Base-by-base conservation (phyloP, 208 protist species). In the Porcisia hertigi region DNA sequence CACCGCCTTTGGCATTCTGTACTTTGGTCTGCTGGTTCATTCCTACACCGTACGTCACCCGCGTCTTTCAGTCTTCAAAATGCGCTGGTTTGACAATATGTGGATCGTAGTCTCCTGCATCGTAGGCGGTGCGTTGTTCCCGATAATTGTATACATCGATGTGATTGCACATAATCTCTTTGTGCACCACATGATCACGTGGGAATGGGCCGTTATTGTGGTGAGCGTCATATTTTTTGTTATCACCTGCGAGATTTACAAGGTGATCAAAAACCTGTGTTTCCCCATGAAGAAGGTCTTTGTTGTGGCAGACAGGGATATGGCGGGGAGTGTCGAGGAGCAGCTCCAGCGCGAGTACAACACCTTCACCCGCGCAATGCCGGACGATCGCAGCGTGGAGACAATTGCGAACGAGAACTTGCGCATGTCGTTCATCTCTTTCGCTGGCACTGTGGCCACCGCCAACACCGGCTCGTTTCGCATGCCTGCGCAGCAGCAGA, bases 11-110 rank as follows among this genome's bases (percentile, higher is more conserved):
- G 86, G 87, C 23, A 85, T 94, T 49, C 75, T 97, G 49, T 96
- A 95, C 79, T 91, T 97, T 82, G 88, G 92, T 58, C 79, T 98
- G 43, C 75, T 98, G n/a, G 39, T 97, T 34, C 95, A 98, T 84
- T 82, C 93, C 41, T 98, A 98, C 88, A 98, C 92, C 20, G 91
- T 95, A 59, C 87, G 95, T 59, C 89, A 95, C 77, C 81, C 86
- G 8, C 86, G 93, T 52, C 73, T 86, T 39, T 96, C 92, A 58
- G 49, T 96, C 36, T 92, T 96, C 71, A 77, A 73, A 59, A 97
- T 97, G 93, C 92, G 88, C 47, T 95, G 88, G 90, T 85, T 95
- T 39, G 93, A 97, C 81, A 97, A 97, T 82, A 83, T 77, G 57
- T 95, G 91, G 91, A 85, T 97, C 66, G 95, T 79, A 69, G 86